Evolutionary conservation across 305 asterid genomes (phyloP).

Genomic region (Ajuga reptans): DNA sequence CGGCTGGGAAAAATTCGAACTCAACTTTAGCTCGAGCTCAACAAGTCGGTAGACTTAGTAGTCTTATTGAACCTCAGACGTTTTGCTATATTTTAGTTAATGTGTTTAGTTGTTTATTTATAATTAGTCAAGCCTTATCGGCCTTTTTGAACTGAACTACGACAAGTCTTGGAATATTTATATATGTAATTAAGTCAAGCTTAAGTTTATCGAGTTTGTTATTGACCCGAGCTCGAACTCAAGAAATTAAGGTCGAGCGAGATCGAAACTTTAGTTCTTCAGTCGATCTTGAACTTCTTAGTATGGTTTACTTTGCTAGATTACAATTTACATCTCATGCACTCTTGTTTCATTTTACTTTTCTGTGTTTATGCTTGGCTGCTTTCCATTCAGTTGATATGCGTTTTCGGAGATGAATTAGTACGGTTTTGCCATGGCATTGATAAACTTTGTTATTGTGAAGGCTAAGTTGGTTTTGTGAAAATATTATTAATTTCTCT

Average conservation of each 20-base stretch:
- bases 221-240: too few relatives aligned
- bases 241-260: not conserved
- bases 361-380: not conserved
- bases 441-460: not conserved
- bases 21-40: not conserved
- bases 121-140: too few relatives aligned
- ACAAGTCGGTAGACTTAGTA: not conserved
- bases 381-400: not conserved
- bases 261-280: not conserved
- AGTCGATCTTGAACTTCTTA: not conserved
- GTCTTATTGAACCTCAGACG: not conserved
- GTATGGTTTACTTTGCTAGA: not conserved
- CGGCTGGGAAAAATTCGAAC: not conserved
- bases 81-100: not conserved
- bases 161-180: too few relatives aligned
- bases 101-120: too few relatives aligned
- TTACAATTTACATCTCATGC: not conserved
- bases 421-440: not conserved
- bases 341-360: constrained; percentile 10
- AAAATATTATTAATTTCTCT: not conserved
- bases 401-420: not conserved
- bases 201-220: not conserved
- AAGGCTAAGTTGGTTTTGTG: not conserved
- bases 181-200: not conserved
- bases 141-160: too few relatives aligned